Conservation (phyloP, 768 basidiomycete genomes). For the Collybiopsis confluens region DNA sequence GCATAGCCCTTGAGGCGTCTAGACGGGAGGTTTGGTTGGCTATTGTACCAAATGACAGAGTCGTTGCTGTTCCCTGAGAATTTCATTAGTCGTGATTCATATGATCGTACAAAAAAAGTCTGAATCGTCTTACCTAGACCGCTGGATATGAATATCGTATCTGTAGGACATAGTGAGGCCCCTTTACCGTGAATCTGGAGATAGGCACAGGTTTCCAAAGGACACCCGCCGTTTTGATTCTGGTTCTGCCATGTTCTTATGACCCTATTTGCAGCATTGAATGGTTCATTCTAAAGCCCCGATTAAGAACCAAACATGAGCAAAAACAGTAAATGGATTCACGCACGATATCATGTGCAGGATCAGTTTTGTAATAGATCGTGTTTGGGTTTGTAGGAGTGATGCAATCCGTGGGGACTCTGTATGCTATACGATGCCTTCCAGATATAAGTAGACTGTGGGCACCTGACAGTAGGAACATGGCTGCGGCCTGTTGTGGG, state of each 20-base stretch:
- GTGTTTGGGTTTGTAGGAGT: constrained; percentile 14
- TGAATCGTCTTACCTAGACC: constrained; percentile 34
- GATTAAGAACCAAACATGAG: too few species aligned
- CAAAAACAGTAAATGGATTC: too few species aligned
- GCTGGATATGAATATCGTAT: constrained; percentile 41
- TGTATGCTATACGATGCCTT: background rate
- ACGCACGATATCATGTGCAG: constrained; percentile 34
- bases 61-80: constrained; percentile 15
- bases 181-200: constrained; percentile 48
- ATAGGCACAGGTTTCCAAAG: constrained; percentile 34
- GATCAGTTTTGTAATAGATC: constrained; percentile 40
- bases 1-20: constrained; percentile 31
- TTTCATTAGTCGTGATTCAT: too few species aligned
- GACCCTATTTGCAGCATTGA: constrained; percentile 34
- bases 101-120: background rate
- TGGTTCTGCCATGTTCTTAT: constrained; percentile 37
- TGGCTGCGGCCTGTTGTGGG: constrained; percentile 8
- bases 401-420: constrained; percentile 21
- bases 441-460: constrained; percentile 8
- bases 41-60: constrained; percentile 35
- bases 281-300: constrained; percentile 38
- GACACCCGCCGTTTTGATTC: constrained; percentile 31
- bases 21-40: constrained; percentile 25
- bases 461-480: background rate
- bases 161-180: constrained; percentile 28